Evolutionary conservation across 345 rosid species (phyloP).

Genomic region (Citrus cavaleriei): DNA sequence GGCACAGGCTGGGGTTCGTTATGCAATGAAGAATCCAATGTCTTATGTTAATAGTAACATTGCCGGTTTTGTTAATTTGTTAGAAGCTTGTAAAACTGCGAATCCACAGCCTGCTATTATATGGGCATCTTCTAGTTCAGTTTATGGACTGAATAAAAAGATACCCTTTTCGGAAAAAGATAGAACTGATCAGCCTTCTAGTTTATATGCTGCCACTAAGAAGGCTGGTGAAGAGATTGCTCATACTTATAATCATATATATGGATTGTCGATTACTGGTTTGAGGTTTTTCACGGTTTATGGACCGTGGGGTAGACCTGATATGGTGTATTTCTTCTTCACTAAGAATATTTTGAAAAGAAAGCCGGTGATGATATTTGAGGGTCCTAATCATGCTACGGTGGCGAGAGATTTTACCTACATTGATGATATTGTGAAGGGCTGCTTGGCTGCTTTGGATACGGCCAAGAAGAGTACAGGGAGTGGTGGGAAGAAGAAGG

Average conservation of each 20-base stretch:
- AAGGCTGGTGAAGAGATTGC: constrained; percentile 58
- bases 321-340: constrained; percentile 59
- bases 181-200: constrained; percentile 45
- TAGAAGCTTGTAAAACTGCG: constrained; percentile 40
- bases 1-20: constrained; percentile 53
- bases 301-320: constrained; percentile 56
- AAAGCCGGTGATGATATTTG: constrained; percentile 35
- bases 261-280: constrained; percentile 48
- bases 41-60: constrained; percentile 52
- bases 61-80: constrained; percentile 45
- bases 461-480: constrained; percentile 31
- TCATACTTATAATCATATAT: constrained; percentile 50
- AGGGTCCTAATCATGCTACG: constrained; percentile 31
- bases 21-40: constrained; percentile 47
- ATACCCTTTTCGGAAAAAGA: constrained; percentile 53
- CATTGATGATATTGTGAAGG: constrained; percentile 34
- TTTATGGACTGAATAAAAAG: constrained; percentile 47
- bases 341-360: constrained; percentile 45
- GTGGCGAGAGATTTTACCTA: constrained; percentile 53
- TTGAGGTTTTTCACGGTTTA: constrained; percentile 48
- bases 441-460: constrained; percentile 34
- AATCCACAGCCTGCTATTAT: constrained; percentile 51
- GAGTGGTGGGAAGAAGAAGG: constrained; percentile 30
- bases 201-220: constrained; percentile 54
- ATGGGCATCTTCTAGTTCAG: constrained; percentile 62